A percentile compares a stretch with the other conserved stretches of the same genome.
These are phyloP conservation scores for Globisporangium iwayamae DNA, from an alignment of 352 stramenopile genomes.

Conservation along the genomic window DNA sequence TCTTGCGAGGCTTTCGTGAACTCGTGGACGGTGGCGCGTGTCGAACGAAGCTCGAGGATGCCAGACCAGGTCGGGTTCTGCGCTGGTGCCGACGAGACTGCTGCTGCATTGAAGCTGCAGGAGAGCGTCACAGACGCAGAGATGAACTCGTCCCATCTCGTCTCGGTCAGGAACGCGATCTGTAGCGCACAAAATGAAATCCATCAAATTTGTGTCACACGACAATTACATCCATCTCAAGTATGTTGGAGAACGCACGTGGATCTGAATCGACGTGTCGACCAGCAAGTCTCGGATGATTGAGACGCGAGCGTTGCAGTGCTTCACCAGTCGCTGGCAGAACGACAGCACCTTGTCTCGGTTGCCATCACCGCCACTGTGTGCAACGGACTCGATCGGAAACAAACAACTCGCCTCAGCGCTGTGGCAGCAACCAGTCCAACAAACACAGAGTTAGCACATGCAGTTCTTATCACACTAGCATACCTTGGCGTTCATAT, in stretches of 20 bases:
- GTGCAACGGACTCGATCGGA: slow-evolving; percentile 7
- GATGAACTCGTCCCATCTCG: slow-evolving; percentile 54
- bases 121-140: slow-evolving; percentile 42
- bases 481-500: too few species aligned
- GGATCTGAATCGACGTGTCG: slow-evolving; percentile 52
- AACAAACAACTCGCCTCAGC: slow-evolving; percentile 15
- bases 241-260: slow-evolving; percentile 32
- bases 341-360: slow-evolving; percentile 24
- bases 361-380: neutral
- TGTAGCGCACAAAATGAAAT: slow-evolving; percentile 15
- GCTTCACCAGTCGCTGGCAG: slow-evolving; percentile 34
- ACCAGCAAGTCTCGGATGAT: slow-evolving; percentile 46
- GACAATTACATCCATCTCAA: neutral
- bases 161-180: slow-evolving; percentile 62
- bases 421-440: slow-evolving; percentile 6
- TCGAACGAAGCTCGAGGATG: slow-evolving; percentile 52
- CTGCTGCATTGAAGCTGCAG: neutral
- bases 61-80: slow-evolving; percentile 24
- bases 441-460: slow-evolving; percentile 10
- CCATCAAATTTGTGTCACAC: neutral
- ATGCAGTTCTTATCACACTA: too few species aligned
- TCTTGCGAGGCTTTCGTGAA: slow-evolving; percentile 41
- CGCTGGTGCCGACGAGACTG: neutral
- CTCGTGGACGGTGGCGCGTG: slow-evolving; percentile 33
- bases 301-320: slow-evolving; percentile 24